A percentile compares a stretch with the other conserved stretches of the same genome.
Evolutionary conservation across 2,329 filamentous ascomycete genomes (phyloP).

Genomic region (Trichoderma sp.): DNA sequence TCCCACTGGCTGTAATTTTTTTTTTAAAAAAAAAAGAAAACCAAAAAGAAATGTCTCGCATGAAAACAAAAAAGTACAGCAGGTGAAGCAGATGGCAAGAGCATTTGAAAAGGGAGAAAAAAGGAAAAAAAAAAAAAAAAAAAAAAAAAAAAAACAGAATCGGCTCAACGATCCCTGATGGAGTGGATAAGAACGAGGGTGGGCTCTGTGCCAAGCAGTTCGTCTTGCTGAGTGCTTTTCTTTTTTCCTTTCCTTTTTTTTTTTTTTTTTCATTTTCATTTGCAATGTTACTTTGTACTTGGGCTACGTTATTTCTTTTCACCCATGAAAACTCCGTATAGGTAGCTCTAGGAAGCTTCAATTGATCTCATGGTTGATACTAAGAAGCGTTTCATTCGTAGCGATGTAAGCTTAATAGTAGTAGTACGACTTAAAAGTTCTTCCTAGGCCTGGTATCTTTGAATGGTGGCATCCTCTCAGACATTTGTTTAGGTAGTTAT

Average conservation of each 20-base stretch:
- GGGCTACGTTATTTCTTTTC: neutral
- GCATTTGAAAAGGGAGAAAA: neutral
- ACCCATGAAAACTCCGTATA: neutral
- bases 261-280: slow-evolving; percentile 20
- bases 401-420: neutral
- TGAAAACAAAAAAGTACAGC: neutral
- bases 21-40: neutral
- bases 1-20: neutral
- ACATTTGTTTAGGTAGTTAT: neutral
- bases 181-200: neutral
- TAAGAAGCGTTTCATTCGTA: neutral
- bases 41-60: neutral
- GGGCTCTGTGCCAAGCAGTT: slow-evolving; percentile 2
- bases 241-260: slow-evolving; percentile 21
- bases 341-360: neutral
- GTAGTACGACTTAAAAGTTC: neutral
- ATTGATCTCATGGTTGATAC: neutral
- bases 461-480: neutral
- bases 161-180: neutral
- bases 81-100: neutral
- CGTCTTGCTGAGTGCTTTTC: slow-evolving; percentile 19
- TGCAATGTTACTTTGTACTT: slow-evolving; percentile 21
- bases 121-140: too few relatives aligned
- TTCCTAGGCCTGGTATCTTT: neutral
- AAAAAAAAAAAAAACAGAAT: neutral